Evolutionary conservation across 495 filamentous ascomycete genomes (phyloP).

Genomic region (Neurospora tetrasperma): DNA sequence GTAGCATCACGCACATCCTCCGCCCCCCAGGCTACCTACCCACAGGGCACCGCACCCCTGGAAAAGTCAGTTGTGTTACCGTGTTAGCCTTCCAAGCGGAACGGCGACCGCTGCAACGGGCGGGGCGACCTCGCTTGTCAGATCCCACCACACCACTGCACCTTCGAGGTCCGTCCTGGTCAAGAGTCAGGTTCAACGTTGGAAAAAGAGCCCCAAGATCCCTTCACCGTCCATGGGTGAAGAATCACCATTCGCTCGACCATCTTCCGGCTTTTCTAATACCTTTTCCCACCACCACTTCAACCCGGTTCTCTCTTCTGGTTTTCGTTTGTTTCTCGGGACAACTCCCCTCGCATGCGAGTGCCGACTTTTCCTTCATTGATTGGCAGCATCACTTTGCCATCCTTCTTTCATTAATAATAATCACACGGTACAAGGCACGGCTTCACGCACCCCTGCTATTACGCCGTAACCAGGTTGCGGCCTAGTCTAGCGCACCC

Average conservation of each 20-base stretch:
- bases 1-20: neutral
- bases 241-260: neutral
- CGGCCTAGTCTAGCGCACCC: neutral
- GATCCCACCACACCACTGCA: neutral
- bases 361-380: neutral
- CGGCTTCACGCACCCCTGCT: neutral
- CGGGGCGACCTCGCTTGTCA: neutral
- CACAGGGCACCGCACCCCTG: neutral
- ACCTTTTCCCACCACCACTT: neutral
- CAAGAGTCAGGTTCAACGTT: neutral
- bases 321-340: neutral
- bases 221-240: neutral
- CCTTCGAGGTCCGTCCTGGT: neutral
- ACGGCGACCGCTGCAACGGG: slow-evolving; percentile 3
- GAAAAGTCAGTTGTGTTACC: neutral
- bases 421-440: neutral
- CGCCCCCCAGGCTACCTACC: neutral
- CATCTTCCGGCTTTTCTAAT: neutral
- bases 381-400: neutral
- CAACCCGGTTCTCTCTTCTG: neutral
- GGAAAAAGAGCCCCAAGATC: neutral
- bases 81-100: slow-evolving; percentile 4
- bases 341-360: neutral
- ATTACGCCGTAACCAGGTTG: neutral
- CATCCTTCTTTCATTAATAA: neutral